Percentiles rank a stretch among this genome's conserved stretches.
Conservation (phyloP, 768 basidiomycete species). For the Panaeolus papilionaceus region DNA sequence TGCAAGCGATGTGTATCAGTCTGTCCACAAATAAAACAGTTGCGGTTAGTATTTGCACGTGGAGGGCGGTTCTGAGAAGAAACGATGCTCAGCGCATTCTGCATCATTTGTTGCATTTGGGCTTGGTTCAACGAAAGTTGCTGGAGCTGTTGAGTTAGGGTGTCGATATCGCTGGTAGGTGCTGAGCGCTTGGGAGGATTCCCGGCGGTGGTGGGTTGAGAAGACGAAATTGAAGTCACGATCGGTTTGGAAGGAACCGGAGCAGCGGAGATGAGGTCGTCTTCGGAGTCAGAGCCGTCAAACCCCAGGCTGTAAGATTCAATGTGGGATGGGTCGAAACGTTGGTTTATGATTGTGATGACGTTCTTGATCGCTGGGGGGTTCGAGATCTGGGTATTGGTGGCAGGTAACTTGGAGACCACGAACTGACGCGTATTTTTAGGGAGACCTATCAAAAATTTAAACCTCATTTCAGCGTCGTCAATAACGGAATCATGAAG, state of each 20-base stretch:
- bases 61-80: no score
- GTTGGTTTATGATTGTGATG: slow-evolving; percentile 12
- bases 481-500: no score
- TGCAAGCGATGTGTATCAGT: no score
- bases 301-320: slow-evolving; percentile 5
- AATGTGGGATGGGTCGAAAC: slow-evolving; percentile 14
- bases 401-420: not conserved
- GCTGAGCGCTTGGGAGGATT: no score
- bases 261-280: no score
- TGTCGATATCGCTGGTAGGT: slow-evolving; percentile 6
- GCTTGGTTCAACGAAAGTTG: not conserved
- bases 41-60: no score
- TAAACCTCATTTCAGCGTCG: no score
- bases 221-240: not conserved
- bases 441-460: slow-evolving; percentile 7
- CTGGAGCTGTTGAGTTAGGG: slow-evolving; percentile 17
- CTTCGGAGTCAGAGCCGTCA: not conserved
- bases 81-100: no score
- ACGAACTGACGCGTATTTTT: slow-evolving; percentile 8
- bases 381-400: slow-evolving; percentile 6
- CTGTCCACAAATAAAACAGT: no score
- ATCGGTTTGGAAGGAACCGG: no score
- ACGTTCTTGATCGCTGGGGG: slow-evolving; percentile 9
- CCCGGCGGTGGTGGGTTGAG: not conserved
- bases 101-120: no score